These are phyloP conservation scores for Cercospora zeina DNA, from an alignment of 2,329 filamentous ascomycete species.

Conservation along the genomic window DNA sequence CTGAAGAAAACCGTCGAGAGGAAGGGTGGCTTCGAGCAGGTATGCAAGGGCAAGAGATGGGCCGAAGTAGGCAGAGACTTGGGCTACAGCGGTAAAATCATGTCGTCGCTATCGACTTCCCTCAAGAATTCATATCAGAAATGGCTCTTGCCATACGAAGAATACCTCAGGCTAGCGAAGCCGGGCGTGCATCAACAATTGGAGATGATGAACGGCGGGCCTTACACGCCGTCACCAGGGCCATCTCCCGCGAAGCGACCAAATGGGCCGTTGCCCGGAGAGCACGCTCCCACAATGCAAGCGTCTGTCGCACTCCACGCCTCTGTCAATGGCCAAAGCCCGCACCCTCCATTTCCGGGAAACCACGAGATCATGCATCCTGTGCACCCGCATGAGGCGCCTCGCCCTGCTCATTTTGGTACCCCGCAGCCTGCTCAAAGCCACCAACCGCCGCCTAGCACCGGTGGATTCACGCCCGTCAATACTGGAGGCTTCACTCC, in stretches of 20 bases:
- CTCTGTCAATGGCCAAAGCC: slow-evolving; percentile 48
- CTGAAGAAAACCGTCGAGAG: slow-evolving; percentile 96
- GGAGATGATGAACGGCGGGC: slow-evolving; percentile 88
- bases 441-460: slow-evolving; percentile 57
- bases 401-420: slow-evolving; percentile 50
- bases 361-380: slow-evolving; percentile 31
- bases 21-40: slow-evolving; percentile 89
- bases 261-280: slow-evolving; percentile 49
- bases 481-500: slow-evolving; percentile 65
- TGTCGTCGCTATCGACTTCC: slow-evolving; percentile 96
- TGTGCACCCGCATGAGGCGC: slow-evolving; percentile 23
- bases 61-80: slow-evolving; percentile 95
- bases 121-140: slow-evolving; percentile 97
- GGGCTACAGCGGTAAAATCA: slow-evolving; percentile 98
- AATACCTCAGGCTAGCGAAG: slow-evolving; percentile 86
- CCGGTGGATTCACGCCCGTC: slow-evolving; percentile 69
- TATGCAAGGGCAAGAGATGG: slow-evolving; percentile 98
- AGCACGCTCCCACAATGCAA: slow-evolving; percentile 67
- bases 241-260: slow-evolving; percentile 68
- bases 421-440: slow-evolving; percentile 40
- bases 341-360: slow-evolving; percentile 26
- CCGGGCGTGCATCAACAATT: slow-evolving; percentile 95
- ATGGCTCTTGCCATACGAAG: slow-evolving; percentile 95
- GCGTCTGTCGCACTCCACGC: slow-evolving; percentile 60
- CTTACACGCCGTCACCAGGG: slow-evolving; percentile 75